Conservation (phyloP, 2,329 filamentous ascomycete genomes). For the Cordyceps cicadae region DNA sequence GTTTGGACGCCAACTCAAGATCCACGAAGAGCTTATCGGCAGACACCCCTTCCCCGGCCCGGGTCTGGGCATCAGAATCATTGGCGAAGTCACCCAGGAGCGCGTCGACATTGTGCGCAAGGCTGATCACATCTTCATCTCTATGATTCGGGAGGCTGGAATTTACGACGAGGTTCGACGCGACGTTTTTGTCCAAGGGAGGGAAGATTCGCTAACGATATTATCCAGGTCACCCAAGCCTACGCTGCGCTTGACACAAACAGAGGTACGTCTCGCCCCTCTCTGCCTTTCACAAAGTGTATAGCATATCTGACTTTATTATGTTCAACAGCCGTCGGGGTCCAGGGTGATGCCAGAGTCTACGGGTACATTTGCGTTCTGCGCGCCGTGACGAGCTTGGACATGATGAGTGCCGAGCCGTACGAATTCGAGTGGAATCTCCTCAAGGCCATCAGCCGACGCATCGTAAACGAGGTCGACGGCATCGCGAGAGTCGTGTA, state of each 20-base stretch:
- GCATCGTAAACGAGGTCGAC: constrained; percentile 60
- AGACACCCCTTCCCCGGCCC: constrained; percentile 30
- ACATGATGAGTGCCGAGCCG: constrained; percentile 64
- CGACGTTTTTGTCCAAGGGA: not conserved
- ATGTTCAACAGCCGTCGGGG: constrained; percentile 23
- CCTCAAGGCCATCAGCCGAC: constrained; percentile 53
- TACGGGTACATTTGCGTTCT: constrained; percentile 26
- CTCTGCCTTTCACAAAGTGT: not conserved
- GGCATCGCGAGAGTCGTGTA: constrained; percentile 66
- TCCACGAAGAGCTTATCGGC: constrained; percentile 26
- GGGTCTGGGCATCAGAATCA: constrained; percentile 65
- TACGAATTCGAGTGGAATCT: constrained; percentile 59
- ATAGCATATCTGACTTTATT: not conserved
- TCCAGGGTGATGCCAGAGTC: constrained; percentile 57
- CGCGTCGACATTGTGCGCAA: constrained; percentile 71
- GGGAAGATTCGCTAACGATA: not conserved
- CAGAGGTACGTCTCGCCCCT: not conserved
- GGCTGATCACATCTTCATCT: constrained; percentile 46
- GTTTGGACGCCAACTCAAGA: constrained; percentile 23
- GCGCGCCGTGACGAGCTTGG: constrained; percentile 35
- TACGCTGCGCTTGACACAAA: not conserved
- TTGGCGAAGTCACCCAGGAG: constrained; percentile 76
- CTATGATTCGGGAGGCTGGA: not conserved
- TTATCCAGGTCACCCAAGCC: not conserved
- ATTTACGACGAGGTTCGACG: not conserved